Conservation (phyloP, 2,329 filamentous ascomycete genomes). For the Elsinoe batatas region DNA sequence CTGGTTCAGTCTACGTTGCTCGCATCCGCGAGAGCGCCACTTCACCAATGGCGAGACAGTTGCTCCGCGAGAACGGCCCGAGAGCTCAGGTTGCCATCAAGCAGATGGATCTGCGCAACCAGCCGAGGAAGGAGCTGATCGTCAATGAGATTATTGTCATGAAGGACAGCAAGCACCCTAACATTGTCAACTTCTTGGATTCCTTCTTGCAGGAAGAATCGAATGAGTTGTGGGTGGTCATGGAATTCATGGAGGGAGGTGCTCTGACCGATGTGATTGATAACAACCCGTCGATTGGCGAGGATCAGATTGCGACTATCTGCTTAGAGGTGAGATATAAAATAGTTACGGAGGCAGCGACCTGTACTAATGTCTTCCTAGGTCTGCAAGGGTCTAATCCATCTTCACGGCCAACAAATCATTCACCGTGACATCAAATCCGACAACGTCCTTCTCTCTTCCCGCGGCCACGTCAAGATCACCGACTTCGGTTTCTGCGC, state of each 20-base stretch:
- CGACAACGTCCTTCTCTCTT: slow-evolving; percentile 93
- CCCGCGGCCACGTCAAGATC: slow-evolving; percentile 86
- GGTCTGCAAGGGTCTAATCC: slow-evolving; percentile 91
- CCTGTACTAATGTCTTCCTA: slow-evolving; percentile 33
- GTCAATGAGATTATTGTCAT: slow-evolving; percentile 99
- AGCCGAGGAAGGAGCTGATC: slow-evolving; percentile 94
- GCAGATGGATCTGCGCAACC: slow-evolving; percentile 97
- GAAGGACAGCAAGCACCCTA: slow-evolving; percentile 96
- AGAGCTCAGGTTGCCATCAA: slow-evolving; percentile 94
- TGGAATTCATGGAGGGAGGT: slow-evolving; percentile 99
- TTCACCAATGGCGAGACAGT: slow-evolving; percentile 67
- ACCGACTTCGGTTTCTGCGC: slow-evolving; percentile 99
- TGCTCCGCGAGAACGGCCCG: slow-evolving; percentile 68
- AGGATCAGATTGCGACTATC: slow-evolving; percentile 96
- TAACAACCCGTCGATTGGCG: slow-evolving; percentile 86
- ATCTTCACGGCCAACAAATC: slow-evolving; percentile 90
- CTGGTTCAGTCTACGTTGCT: slow-evolving; percentile 94
- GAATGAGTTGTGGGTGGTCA: slow-evolving; percentile 96
- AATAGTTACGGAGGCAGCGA: background rate
- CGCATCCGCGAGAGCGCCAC: slow-evolving; percentile 81
- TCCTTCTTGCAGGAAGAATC: slow-evolving; percentile 93
- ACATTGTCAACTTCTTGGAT: slow-evolving; percentile 98
- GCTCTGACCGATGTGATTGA: slow-evolving; percentile 97
- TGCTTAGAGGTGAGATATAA: slow-evolving; percentile 71
- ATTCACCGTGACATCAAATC: slow-evolving; percentile 99